Evolutionary conservation across 2,329 filamentous ascomycete genomes (phyloP).

Genomic region (Fusarium citri): DNA sequence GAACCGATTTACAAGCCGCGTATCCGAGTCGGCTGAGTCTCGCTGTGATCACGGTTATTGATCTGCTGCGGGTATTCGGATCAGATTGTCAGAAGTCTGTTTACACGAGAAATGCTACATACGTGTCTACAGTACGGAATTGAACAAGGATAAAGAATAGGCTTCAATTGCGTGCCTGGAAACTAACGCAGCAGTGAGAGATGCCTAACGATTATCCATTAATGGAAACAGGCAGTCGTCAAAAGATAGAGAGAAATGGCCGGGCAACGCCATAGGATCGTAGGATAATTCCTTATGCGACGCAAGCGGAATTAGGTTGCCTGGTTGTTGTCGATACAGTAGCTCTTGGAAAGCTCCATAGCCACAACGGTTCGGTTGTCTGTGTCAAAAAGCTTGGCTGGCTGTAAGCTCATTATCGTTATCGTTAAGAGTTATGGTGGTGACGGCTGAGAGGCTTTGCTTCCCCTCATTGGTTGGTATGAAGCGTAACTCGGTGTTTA

Average conservation of each 20-base stretch:
- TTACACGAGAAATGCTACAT: conserved; percentile 1
- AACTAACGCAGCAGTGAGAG: conserved; percentile 15
- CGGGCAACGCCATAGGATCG: conserved; percentile 12
- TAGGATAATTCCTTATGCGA: conserved; percentile 7
- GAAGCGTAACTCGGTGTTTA: conserved; percentile 25
- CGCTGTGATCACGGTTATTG: conserved; percentile 9
- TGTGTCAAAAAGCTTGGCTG: conserved; percentile 6
- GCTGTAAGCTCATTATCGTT: conserved; percentile 23
- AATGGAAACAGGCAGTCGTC: conserved; percentile 17
- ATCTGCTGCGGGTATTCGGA: conserved; percentile 18
- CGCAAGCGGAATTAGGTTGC: conserved; percentile 10
- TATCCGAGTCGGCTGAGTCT: conserved; percentile 21
- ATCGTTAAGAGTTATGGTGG: conserved; percentile 8
- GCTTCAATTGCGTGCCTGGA: conserved; percentile 23
- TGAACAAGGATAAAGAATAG: neutral
- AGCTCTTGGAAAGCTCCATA: conserved; percentile 8
- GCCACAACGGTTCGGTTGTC: neutral
- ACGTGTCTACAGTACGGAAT: neutral
- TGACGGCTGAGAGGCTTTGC: conserved; percentile 14
- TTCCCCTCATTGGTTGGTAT: conserved; percentile 28
- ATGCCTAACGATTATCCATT: conserved; percentile 9
- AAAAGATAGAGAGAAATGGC: conserved; percentile 13
- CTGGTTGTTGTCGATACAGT: neutral
- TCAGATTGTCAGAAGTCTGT: conserved; percentile 2
- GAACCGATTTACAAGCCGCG: conserved; percentile 32